Conservation (phyloP, 495 filamentous ascomycete genomes). For the Saxophila tyrrhenica region DNA sequence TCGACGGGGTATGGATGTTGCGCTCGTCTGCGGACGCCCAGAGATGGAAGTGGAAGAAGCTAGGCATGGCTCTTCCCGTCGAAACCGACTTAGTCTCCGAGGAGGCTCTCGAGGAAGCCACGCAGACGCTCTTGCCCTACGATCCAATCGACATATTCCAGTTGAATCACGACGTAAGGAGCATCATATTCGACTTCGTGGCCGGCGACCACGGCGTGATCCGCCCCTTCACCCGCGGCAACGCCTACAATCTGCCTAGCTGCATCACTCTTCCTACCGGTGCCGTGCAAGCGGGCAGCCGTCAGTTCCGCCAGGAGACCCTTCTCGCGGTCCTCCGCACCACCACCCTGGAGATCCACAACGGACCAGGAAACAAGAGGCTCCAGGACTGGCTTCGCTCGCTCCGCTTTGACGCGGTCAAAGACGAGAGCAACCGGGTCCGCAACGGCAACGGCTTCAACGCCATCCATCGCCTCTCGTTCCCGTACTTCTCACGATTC, state of each 20-base stretch:
- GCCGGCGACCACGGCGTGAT: background rate
- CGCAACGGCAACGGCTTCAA: background rate
- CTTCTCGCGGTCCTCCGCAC: background rate
- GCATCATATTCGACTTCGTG: background rate
- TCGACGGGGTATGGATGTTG: background rate
- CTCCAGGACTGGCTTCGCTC: background rate
- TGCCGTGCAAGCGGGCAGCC: background rate
- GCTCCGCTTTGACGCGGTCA: background rate
- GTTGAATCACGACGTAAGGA: background rate
- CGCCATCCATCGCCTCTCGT: background rate
- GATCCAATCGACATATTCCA: background rate
- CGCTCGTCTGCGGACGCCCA: background rate
- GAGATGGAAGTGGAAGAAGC: background rate
- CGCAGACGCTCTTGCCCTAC: background rate
- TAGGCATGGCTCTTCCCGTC: background rate
- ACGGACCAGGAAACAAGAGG: background rate
- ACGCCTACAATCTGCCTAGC: background rate
- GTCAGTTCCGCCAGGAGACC: background rate
- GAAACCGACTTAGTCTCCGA: background rate
- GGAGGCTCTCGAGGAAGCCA: background rate
- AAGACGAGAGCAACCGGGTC: background rate
- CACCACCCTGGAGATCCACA: background rate
- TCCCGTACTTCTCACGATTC: slow-evolving; percentile 1
- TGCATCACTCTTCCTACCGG: background rate
- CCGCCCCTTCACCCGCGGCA: background rate